Evolutionary conservation across 345 rosid genomes (phyloP).

Genomic region (Populus nigra): DNA sequence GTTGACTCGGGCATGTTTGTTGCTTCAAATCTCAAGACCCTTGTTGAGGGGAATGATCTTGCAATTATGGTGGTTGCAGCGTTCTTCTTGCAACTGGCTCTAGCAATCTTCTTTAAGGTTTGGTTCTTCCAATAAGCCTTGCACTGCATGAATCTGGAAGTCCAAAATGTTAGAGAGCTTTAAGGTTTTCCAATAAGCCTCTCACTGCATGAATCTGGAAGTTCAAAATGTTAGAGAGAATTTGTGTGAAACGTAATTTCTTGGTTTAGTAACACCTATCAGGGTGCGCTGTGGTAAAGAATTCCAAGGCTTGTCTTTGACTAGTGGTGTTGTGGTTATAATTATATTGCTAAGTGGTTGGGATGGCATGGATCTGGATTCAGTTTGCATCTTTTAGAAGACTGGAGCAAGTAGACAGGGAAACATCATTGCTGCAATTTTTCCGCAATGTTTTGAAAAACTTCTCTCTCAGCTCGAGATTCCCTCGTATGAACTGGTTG

Average conservation of each 20-base stretch:
- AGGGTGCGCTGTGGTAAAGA: slow-evolving; percentile 7
- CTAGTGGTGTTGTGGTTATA: not conserved
- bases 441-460: not conserved
- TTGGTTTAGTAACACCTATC: not conserved
- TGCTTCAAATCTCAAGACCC: slow-evolving; percentile 62
- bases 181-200: slow-evolving; percentile 71
- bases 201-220: not conserved
- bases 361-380: slow-evolving; percentile 3
- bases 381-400: slow-evolving; percentile 14
- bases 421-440: slow-evolving; percentile 4
- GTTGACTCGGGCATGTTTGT: slow-evolving; percentile 68
- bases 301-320: not conserved
- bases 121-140: slow-evolving; percentile 76
- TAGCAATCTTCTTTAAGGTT: slow-evolving; percentile 85
- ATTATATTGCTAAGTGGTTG: slow-evolving; percentile 4
- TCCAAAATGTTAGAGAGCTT: slow-evolving; percentile 22
- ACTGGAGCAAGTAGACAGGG: not conserved
- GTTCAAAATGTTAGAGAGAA: not conserved
- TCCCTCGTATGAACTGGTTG: slow-evolving; percentile 1
- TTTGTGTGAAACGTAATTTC: not conserved
- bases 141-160: not conserved
- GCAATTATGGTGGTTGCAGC: slow-evolving; percentile 55
- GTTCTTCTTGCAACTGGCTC: slow-evolving; percentile 70
- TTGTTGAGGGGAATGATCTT: slow-evolving; percentile 45
- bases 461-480: not conserved